phyloP scores from a whole-genome alignment of 768 basidiomycete species.

The Boletus edulis region DNA sequence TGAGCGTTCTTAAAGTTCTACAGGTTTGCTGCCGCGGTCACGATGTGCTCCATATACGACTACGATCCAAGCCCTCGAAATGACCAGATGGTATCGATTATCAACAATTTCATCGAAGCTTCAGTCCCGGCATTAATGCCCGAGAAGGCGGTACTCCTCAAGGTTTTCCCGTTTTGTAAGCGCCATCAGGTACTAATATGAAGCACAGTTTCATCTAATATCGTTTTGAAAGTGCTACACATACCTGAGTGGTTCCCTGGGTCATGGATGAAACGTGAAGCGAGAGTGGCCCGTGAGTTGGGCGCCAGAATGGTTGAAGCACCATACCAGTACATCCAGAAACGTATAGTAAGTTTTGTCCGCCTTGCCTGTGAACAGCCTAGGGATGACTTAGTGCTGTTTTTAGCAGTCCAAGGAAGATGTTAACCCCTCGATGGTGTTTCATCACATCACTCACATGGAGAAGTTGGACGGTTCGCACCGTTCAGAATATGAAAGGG shows the following conservation, averaged over 20 bases:
- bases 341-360: slow-evolving; percentile 5
- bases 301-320: slow-evolving; percentile 10
- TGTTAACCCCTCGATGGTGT: slow-evolving; percentile 12
- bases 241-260: slow-evolving; percentile 28
- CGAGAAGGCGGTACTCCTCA: slow-evolving; percentile 13
- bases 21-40: slow-evolving; percentile 34
- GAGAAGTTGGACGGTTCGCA: slow-evolving; percentile 2
- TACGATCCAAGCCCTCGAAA: slow-evolving; percentile 15
- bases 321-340: slow-evolving; percentile 14
- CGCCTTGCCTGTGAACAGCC: background rate
- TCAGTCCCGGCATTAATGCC: slow-evolving; percentile 7
- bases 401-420: slow-evolving; percentile 7
- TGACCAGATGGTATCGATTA: slow-evolving; percentile 16
- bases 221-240: slow-evolving; percentile 17
- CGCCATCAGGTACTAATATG: background rate
- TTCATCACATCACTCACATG: slow-evolving; percentile 10
- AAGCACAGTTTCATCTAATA: background rate
- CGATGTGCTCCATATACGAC: slow-evolving; percentile 16
- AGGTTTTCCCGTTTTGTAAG: slow-evolving; percentile 19
- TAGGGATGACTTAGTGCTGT: background rate
- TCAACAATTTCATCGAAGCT: slow-evolving; percentile 7
- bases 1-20: background rate
- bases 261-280: slow-evolving; percentile 11
- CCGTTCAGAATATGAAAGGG: slow-evolving; percentile 10
- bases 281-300: slow-evolving; percentile 6